Base-by-base conservation (phyloP, 306 rosid species). In the Pterocarpus santalinus region DNA sequence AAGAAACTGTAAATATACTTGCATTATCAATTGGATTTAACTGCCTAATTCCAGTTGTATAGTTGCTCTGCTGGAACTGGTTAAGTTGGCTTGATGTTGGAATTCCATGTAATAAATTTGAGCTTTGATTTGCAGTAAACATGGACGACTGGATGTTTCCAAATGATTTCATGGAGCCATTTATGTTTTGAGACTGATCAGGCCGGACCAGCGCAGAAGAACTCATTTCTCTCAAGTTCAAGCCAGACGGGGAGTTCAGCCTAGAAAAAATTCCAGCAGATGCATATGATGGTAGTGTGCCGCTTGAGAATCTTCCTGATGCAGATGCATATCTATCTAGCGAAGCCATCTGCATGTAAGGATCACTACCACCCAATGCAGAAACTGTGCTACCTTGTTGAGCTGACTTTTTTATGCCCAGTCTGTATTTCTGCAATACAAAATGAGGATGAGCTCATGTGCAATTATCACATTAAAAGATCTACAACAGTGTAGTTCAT, bases 401-500 rank as follows among this genome's bases (percentile, higher is more conserved):
- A 46, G 85, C 65, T 43, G 85, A 85, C 43, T 65, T 89, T 86
- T 72, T 90, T 38, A 92, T 91, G 69, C 85, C 85, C 57, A 82
- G 89, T 76, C 94, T 88, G 78, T 75, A 92, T 83, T 91, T 95
- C 98, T 92, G 94, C 82, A 83, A 75, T 44, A 67, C 34, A 47
- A 81, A 55, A 80, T 66, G 55, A 76, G 9, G 65, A 56, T 61
- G 10, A 71, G 76, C 65, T 75, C 38, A 67, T 46, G 39, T 13
- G n/a, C 8, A 47, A 49, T 71, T 33, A 68, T 67, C 58, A 16
- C 4, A 56, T 58, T 46, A 7, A 28, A 69, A 33, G 43, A 36
- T 38, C 11, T 14, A 64, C 49, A 64, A 22, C 28, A 22, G 28
- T 22, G 28, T 22, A 22, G 28, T 22, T 22, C 28, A 22, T 22